phyloP scores from a whole-genome alignment of 495 filamentous ascomycete species.

The Aspergillus ostianus region DNA sequence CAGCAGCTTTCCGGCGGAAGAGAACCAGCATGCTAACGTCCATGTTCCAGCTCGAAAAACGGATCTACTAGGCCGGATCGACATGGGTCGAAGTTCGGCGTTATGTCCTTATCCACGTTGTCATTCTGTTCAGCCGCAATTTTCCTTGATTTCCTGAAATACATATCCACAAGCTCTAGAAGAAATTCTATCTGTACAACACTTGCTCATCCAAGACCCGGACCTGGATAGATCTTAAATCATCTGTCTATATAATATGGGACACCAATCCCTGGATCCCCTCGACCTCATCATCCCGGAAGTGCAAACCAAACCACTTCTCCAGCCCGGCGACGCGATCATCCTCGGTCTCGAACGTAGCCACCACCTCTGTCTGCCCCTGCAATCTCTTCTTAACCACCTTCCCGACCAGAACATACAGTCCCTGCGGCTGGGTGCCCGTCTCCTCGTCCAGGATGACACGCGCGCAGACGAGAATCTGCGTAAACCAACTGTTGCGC shows the following conservation, averaged over 20 bases:
- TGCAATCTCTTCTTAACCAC: constrained; percentile 55
- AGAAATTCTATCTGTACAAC: constrained; percentile 22
- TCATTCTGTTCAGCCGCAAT: constrained; percentile 17
- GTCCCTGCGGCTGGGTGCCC: constrained; percentile 49
- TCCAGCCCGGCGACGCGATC: constrained; percentile 53
- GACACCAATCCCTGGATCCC: constrained; percentile 49
- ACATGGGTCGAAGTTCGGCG: constrained; percentile 1
- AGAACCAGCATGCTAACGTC: too few species aligned
- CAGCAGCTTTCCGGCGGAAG: too few species aligned
- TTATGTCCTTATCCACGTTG: constrained; percentile 12
- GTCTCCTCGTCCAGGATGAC: constrained; percentile 43
- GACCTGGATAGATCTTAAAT: background rate
- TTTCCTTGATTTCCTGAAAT: constrained; percentile 11
- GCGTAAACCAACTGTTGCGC: constrained; percentile 52
- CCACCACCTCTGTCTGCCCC: constrained; percentile 52
- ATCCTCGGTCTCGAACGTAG: constrained; percentile 45
- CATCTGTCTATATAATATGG: constrained; percentile 38
- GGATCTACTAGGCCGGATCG: constrained; percentile 35
- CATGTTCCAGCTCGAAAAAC: constrained; percentile 36
- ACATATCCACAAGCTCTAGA: constrained; percentile 22
- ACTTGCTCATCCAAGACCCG: constrained; percentile 3
- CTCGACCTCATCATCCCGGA: constrained; percentile 50
- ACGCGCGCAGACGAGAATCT: constrained; percentile 49
- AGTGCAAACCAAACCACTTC: constrained; percentile 54
- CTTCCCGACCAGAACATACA: constrained; percentile 54